Conservation (phyloP, 2,329 filamentous ascomycete genomes). For the Apiospora hydei region DNA sequence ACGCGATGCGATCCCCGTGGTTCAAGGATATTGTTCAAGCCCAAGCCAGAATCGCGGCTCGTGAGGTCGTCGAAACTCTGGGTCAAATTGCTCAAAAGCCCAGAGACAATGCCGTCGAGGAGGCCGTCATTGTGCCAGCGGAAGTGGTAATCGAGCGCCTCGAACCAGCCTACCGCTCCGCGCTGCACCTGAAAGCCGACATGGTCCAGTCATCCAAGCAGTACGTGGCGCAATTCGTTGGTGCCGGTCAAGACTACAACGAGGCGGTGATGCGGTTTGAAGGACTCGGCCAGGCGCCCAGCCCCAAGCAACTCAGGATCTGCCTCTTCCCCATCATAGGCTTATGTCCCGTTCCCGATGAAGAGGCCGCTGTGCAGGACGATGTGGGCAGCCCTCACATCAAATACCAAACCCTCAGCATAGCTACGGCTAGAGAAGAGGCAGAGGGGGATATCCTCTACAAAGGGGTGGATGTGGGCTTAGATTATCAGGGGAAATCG, state of each 20-base stretch:
- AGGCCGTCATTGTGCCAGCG: background rate
- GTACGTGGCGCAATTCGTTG: background rate
- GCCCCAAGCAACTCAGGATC: background rate
- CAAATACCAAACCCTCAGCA: background rate
- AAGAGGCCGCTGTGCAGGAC: background rate
- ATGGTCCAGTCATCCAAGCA: background rate
- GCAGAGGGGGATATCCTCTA: background rate
- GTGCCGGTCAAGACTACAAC: background rate
- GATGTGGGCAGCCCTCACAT: background rate
- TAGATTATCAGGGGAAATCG: background rate
- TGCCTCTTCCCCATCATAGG: background rate
- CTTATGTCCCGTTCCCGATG: background rate
- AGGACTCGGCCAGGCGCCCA: fast-evolving
- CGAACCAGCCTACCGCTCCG: background rate
- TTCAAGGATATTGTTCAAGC: background rate
- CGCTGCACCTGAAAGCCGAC: background rate
- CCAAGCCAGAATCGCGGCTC: background rate
- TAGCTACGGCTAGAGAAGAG: background rate
- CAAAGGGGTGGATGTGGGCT: background rate
- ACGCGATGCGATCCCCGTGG: background rate
- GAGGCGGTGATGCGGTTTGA: background rate
- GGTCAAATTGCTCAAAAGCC: background rate
- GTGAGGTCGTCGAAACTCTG: background rate
- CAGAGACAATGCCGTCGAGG: too few species aligned
- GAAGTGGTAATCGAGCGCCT: background rate